Base-by-base conservation (phyloP, 179 eudicot species). In the Camellia oleifera region DNA sequence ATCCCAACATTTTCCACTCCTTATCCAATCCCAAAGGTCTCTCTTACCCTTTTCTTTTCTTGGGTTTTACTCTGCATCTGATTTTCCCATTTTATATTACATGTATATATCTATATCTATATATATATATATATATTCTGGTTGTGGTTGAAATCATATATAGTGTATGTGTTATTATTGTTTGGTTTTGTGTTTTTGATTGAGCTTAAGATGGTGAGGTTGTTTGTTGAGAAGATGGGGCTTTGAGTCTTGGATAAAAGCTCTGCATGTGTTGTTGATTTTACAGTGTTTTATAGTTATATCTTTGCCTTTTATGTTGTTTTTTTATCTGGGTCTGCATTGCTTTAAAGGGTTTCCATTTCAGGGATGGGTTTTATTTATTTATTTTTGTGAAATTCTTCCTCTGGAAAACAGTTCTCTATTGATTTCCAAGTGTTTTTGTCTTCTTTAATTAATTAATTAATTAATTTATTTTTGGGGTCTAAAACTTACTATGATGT, bases 1-100 rank as follows among this genome's bases (percentile, higher is more conserved):
- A 23, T 69, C 69, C 87, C 84, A 79, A 81, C 84, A 84, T 67
- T 69, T 32, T 81, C 76, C 50, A 58, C 14, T 74, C 66, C 66
- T 79, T 70, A 74, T 71, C 78, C 50, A 78, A 71, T 78, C 69
- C 75, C 67, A 70, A 84, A 77, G 79, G 81, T 79, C 66, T 77
- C n/a, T 42, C 67, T 12, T 60, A 54, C 52, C 70, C 18, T 45
- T 66, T 56, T 62, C 4, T 50, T 46, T 50, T 50, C 12, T 26
- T 45, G 17, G 68, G 54, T 58, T 75, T 46, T 40, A 76, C 66
- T 65, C 40, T 13, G 3, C 72, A 26, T 77, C 23, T 54, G 63
- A 15, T 77, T 26, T 76, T 18, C 63, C 73, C 58, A 42, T 61
- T 75, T 52, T 4, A 60, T 44, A 40, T 67, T 42, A 44, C 61